Base-by-base conservation (phyloP, 2,329 filamentous ascomycete genomes). In the Penicillium sp. region DNA sequence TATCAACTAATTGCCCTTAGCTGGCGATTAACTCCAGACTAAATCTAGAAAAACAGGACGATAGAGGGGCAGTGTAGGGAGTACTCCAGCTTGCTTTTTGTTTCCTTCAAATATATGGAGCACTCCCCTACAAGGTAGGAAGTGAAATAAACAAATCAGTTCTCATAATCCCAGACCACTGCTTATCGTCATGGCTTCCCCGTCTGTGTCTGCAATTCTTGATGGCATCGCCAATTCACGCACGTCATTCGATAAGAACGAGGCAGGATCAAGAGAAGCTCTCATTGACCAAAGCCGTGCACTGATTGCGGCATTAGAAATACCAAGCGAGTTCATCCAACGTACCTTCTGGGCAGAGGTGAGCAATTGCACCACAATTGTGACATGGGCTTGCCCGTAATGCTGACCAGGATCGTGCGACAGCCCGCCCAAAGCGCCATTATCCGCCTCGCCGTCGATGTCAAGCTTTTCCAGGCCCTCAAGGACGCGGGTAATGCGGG, bases 341-440 rank as follows among this genome's bases (percentile, higher is more conserved):
- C 63, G 63, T 16, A 75, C 67, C 40, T 72, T 72, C 36, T 76
- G 73, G 74, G 74, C 73, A 14, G 70, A 76, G 64, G 73, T 76
- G 43, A 56, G 64, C 16, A 59, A 14, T 3, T 26, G 32, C 7
- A 36, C 13, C 14, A 16, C 23, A 2, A 2, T 23, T 16, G 32
- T 10, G n/a, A 36, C 16, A 7, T 3, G n/a, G 23, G 7, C 11
- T 8, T 13, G 18, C 3, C 26, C 2, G 13, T 2, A 35, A 18
- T 6, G 14, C 44, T 46, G 16, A 46, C 27, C 16, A 14, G 16
- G 11, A 0, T 11, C 26, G 2, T 10, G 26, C 10, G 14, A 29
- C 36, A 62, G 65, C 65, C 53, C 18, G 72, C 73, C 7, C 59
- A 67, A 52, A 69, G 71, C 2, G 71, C 74, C 6, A 65, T 71